Base-by-base conservation (phyloP, 768 basidiomycete species). In the Crucibulum laeve region DNA sequence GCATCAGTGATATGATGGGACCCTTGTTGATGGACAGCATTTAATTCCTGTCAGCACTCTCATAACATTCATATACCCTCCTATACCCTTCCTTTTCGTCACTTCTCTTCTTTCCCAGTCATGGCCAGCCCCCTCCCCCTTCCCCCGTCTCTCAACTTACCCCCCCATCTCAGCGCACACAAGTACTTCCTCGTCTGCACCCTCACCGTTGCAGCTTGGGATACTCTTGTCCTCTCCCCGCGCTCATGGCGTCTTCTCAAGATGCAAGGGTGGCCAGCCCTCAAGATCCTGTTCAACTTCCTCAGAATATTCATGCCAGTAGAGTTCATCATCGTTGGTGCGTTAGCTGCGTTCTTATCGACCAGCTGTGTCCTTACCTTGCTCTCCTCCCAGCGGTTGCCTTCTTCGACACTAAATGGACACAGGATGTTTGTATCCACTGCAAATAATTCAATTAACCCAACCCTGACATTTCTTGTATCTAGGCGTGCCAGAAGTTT, bases 121-220 rank as follows among this genome's bases (percentile, higher is more conserved):
- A 68, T 67, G 65, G 59, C 65, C 17, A 30, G 53, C 32, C 17
- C 51, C 14, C 48, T 60, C 34, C 19, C 50, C 3, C 70, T 91
- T 5, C 89, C 89, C 14, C 61, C 71, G 42, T 86, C 80, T 18
- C 80, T 91, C 56, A 69, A 84, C 51, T 77, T 91, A 4, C 76
- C 89, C 0, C 76, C 89, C 1, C 89, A 88, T 59, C 73, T 91
- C 25, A 79, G 77, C 23, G 89, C 89, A 0, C 89, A 91, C 73
- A 91, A 91, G 63, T 92, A 92, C 54, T 90, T 91, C 59, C 79
- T 87, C 37, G 90, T 91, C 50, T 92, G 89, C 69, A 88, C 89
- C 0, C 79, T 92, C 49, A 92, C 89, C 42, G 87, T 92, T 44
- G 85, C 88, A 0, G 89, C 89, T 5, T 91, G 90, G 89, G 89